Evolutionary conservation across 2,329 filamentous ascomycete genomes (phyloP).

Genomic region (Akanthomyces uredinophilus): DNA sequence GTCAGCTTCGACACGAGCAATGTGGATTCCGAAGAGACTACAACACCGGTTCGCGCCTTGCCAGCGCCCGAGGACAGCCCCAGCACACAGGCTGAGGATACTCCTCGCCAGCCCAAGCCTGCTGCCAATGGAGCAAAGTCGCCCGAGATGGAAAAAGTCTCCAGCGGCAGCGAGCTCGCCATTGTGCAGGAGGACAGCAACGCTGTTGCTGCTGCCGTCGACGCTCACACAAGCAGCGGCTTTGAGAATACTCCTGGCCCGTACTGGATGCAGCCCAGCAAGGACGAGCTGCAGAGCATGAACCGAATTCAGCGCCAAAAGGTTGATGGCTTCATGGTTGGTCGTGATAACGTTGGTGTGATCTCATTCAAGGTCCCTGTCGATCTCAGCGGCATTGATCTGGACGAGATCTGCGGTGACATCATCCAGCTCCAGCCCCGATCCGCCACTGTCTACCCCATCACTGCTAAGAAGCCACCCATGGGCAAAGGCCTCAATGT

Average conservation of each 20-base stretch:
- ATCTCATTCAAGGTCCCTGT: constrained; percentile 78
- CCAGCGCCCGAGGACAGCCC: constrained; percentile 30
- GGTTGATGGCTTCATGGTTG: constrained; percentile 72
- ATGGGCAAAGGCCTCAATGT: constrained; percentile 88
- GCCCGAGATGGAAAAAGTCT: constrained; percentile 62
- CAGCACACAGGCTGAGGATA: constrained; percentile 30
- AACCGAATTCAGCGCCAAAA: constrained; percentile 71
- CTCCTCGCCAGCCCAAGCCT: constrained; percentile 50
- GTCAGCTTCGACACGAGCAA: constrained; percentile 82
- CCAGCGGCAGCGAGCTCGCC: constrained; percentile 69
- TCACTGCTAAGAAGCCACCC: constrained; percentile 70
- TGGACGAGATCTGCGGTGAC: constrained; percentile 72
- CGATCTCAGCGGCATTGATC: constrained; percentile 71
- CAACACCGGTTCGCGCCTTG: constrained; percentile 30
- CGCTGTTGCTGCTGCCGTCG: constrained; percentile 25
- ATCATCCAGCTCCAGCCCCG: constrained; percentile 74
- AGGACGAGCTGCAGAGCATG: constrained; percentile 73
- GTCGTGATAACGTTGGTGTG: constrained; percentile 73
- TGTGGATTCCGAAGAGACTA: constrained; percentile 32
- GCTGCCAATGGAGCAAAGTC: constrained; percentile 33
- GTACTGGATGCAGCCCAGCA: constrained; percentile 81
- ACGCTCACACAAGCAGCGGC: constrained; percentile 16
- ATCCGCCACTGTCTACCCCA: constrained; percentile 81
- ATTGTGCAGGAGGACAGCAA: constrained; percentile 69
- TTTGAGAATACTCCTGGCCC: constrained; percentile 56